Base-by-base conservation (phyloP, 2,329 filamentous ascomycete genomes). In the Teratosphaeria nubilosa region DNA sequence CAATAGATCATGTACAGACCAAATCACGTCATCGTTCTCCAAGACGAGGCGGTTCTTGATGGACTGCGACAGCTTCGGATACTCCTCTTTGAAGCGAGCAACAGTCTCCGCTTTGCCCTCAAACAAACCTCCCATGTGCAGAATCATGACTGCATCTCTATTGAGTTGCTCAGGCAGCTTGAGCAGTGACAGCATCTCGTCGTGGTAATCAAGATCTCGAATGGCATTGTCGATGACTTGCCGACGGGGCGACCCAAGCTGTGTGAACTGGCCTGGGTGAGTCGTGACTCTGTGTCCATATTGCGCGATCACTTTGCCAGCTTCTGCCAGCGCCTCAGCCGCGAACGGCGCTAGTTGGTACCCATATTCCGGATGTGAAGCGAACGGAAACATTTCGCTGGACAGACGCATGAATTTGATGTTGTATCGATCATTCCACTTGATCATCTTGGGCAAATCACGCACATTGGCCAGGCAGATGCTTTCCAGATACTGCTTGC, bases 341-440 rank as follows among this genome's bases (percentile, higher is more conserved):
- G 91, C 92, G 70, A 96, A 96, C 0, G 88, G 86, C 0, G 85
- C 86, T 13, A 97, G 79, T 64, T 84, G 87, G 72, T 97, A 97
- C 0, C 91, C 92, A 64, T 95, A 87, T 61, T 90, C 87, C 25
- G 82, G 81, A 68, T 97, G 92, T 63, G 89, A 95, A 1, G 92
- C 92, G 71, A 96, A 96, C 0, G 92, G 92, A 63, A 97, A 97
- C 88, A 96, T 96, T 66, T 96, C 92, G 57, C 90, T 95, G 65
- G 90, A 95, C 22, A 97, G 78, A 1, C 92, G 84, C 82, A 97
- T 84, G 71, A 97, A 96, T 65, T 85, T 91, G 74, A 97, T 97
- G 45, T 87, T 86, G 63, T 92, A 96, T 64, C 84, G 88, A 63
- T 95, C 86, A 68, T 97, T 96, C 92, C 92, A 97, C 1, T 84